A percentile compares a stretch with the other conserved stretches of the same genome.
Conservation (phyloP, 768 basidiomycete species). For the Leccinum disarticulatum region DNA sequence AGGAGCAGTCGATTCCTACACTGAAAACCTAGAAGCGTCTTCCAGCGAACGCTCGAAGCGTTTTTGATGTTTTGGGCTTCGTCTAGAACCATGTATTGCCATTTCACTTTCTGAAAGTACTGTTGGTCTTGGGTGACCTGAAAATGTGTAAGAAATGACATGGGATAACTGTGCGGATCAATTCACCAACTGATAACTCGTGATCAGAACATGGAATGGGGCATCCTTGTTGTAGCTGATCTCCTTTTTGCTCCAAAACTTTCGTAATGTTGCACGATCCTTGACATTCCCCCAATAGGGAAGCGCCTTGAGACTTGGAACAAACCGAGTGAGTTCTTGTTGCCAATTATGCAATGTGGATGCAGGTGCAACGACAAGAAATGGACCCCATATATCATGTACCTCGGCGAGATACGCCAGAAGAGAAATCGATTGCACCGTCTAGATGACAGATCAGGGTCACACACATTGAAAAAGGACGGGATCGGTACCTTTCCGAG, state of each 20-base stretch:
- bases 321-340: constrained; percentile 95
- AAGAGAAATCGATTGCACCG: constrained; percentile 96
- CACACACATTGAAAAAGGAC: constrained; percentile 10
- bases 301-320: constrained; percentile 88
- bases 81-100: constrained; percentile 99
- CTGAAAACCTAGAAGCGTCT: constrained; percentile 91
- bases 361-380: constrained; percentile 95
- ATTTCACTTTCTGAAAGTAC: constrained; percentile 95
- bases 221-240: constrained; percentile 94
- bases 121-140: constrained; percentile 96
- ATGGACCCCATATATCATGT: constrained; percentile 99
- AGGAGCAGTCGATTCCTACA: constrained; percentile 93
- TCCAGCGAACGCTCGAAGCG: constrained; percentile 94
- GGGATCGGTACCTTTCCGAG: constrained; percentile 66
- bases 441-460: constrained; percentile 43
- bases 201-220: constrained; percentile 95
- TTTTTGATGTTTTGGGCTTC: constrained; percentile 99
- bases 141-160: constrained; percentile 5
- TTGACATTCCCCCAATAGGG: constrained; percentile 99
- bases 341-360: constrained; percentile 99
- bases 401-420: constrained; percentile 94
- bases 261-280: constrained; percentile 89
- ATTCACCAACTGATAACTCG: constrained; percentile 91
- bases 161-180: not conserved
- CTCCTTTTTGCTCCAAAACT: constrained; percentile 98